A percentile compares a stretch with the other conserved stretches of the same genome.
phyloP scores from a whole-genome alignment of 176 grass and related monocot genomes.

The Aegilops umbellulata region DNA sequence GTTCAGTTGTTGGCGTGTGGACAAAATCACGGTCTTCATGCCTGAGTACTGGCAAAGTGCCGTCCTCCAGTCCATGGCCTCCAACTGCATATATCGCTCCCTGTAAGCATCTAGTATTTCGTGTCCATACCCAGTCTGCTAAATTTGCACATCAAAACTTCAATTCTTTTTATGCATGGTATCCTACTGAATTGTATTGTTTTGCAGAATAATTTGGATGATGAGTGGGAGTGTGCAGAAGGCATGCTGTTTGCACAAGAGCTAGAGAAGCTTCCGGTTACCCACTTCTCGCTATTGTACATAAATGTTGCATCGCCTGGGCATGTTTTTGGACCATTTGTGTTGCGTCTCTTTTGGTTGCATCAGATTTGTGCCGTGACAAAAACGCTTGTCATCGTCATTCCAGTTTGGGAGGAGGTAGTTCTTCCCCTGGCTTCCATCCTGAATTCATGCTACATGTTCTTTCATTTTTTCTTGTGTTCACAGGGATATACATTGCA shows the following conservation, averaged over 20 bases:
- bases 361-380: too few relatives aligned
- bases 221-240: too few relatives aligned
- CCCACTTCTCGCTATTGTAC: background rate
- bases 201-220: background rate
- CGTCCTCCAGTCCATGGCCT: background rate
- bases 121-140: too few relatives aligned
- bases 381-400: background rate
- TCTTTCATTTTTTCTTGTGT: too few relatives aligned
- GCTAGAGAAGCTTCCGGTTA: background rate
- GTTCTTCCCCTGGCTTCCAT: background rate
- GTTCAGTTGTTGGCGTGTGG: background rate
- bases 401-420: background rate
- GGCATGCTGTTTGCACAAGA: background rate
- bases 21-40: too few relatives aligned
- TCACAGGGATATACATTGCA: too few relatives aligned
- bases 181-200: background rate
- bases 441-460: too few relatives aligned
- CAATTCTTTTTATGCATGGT: background rate
- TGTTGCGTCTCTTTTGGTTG: too few relatives aligned
- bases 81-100: too few relatives aligned
- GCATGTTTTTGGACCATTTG: background rate
- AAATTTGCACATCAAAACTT: background rate
- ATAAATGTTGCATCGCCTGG: background rate
- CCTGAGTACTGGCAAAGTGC: background rate
- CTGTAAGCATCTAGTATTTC: too few relatives aligned